Evolutionary conservation across 129 eudicot species (phyloP).

Genomic region (Flaveria linearis): DNA sequence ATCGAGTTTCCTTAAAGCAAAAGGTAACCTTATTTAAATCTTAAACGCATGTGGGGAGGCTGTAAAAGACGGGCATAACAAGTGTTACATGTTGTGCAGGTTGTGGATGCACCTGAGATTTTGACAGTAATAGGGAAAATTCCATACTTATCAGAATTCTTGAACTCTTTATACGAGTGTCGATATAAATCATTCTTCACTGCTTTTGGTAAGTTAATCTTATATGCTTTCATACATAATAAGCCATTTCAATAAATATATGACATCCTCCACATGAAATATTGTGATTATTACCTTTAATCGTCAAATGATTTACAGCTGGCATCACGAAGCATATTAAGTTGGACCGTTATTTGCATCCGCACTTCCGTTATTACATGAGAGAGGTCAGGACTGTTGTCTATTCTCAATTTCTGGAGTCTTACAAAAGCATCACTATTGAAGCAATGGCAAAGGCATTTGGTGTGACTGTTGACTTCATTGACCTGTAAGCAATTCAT

Average conservation of each 20-base stretch:
- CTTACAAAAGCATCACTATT: conserved; percentile 94
- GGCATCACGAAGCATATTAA: conserved; percentile 82
- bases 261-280: conserved; percentile 1
- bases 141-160: conserved; percentile 63
- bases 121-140: conserved; percentile 72
- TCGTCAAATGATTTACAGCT: conserved; percentile 46
- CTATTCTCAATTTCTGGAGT: conserved; percentile 89
- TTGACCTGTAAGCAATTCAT: conserved; percentile 63
- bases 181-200: conserved; percentile 74
- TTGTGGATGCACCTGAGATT: conserved; percentile 81
- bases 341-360: conserved; percentile 82
- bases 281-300: not conserved
- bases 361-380: conserved; percentile 93
- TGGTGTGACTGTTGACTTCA: conserved; percentile 91
- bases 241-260: not conserved
- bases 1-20: conserved; percentile 89
- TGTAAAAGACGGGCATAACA: not conserved
- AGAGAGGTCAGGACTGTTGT: conserved; percentile 89
- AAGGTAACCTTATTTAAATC: conserved; percentile 49
- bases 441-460: conserved; percentile 97
- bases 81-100: conserved; percentile 38
- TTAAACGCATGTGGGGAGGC: not conserved
- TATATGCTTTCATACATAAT: not conserved
- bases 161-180: conserved; percentile 73
- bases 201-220: conserved; percentile 65